Base-by-base conservation (phyloP, 768 basidiomycete species). In the Boletus vinaceobasis region DNA sequence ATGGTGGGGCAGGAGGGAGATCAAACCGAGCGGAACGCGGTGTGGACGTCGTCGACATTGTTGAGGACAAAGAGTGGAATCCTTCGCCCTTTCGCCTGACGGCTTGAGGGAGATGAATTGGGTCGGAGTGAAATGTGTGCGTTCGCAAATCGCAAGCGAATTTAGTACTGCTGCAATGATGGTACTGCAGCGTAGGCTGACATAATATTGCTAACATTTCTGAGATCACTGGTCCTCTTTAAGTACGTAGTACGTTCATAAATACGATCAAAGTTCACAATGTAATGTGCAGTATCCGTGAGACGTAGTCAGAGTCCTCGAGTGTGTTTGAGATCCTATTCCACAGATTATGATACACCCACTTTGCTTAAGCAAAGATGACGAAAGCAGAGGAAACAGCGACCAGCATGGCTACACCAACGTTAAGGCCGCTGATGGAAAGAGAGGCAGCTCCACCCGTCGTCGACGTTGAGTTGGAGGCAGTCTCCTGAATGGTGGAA, bases 351-450 rank as follows among this genome's bases (percentile, higher is more conserved):
- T 31, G 37, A 3, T 21, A 26, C 11, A n/a, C n/a, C 47, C 7
- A 37, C 21, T 13, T 32, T 29, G 15, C 49, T 69, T 63, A 76
- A 35, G 70, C 71, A 38, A 77, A 63, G 38, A 74, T 37, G 26
- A 64, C 64, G 48, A 77, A 72, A 50, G 67, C 53, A 6, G 71
- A 73, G 19, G 69, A 73, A 27, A 74, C 61, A 29, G 69, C 63
- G 5, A 75, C 50, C 8, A 76, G 37, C 44, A 68, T 65, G 19
- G 57, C 64, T 11, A 67, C 35, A 32, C 71, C 74, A 37, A 59
- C 45, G 29, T 59, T 59, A 5, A 72, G 27, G 50, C 60, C 52
- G 50, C 36, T 48, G 43, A 63, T 48, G 2, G 67, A 64, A 27
- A 71, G 56, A 35, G 65, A 32, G 35, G 38, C 48, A 26, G 60